Base-by-base conservation (phyloP, 2,329 filamentous ascomycete species). In the Akanthomyces dipterigenus region DNA sequence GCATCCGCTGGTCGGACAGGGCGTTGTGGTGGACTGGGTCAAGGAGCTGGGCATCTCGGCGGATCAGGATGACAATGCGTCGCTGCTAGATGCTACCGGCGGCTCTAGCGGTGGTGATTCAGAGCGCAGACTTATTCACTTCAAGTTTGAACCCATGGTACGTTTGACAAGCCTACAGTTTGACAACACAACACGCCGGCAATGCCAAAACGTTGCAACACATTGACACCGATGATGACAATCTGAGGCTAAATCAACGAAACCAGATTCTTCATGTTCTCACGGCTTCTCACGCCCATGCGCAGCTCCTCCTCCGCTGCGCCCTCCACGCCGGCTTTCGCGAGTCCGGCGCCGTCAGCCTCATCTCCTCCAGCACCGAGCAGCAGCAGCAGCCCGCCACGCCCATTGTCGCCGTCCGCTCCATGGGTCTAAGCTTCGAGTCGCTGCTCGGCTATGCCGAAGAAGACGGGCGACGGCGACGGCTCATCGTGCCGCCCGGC, bases 61-160 rank as follows among this genome's bases (percentile, higher is more conserved):
- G 31, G 38, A 42, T 14, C 16, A 31, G 6, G 36, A 42, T 34
- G 51, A 50, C 24, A 38, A 38, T 36, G n/a, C 24, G 12, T 46
- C 50, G 36, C 11, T 42, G 9, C 3, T 72, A 67, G 53, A 70
- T 43, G 56, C 45, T 22, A 66, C 65, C 31, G 65, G 65, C 50
- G 63, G 60, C 34, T 62, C 59, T 38, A 56, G 61, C 9, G 62
- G 61, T 11, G 62, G 63, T 42, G 71, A 64, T 60, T 69, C 66
- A 56, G 71, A 71, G 61, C 73, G 75, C 68, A 78, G 82, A 69
- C 74, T 83, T 72, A 81, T 96, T 55, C 91, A 93, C 73, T 90
- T 96, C 76, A 95, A 96, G 74, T 97, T 96, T 70, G 93, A 97
- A 72, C 91, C 93, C 5, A 92, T 97, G 91, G 93, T 96, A 81